Base-by-base conservation (phyloP, 73 alveolate genomes). In the Symbiodinium natans region DNA sequence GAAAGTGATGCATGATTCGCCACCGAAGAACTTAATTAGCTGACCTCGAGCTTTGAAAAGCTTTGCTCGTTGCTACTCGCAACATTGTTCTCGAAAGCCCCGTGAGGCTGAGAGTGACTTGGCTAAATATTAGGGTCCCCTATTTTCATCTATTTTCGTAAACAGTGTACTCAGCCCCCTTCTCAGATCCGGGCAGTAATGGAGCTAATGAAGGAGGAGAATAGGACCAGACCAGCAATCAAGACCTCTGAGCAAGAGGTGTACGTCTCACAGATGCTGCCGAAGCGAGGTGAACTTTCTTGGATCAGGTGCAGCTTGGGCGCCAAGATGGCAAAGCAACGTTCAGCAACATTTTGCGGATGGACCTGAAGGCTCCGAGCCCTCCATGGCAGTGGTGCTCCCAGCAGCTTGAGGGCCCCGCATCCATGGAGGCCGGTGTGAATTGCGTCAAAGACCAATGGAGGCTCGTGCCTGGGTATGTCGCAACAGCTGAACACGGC, bases 171-270 rank as follows among this genome's bases (percentile, higher is more conserved):
- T 71, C 15, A 23, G 83, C 10, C 31, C 17, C 83, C 40, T 31
- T 31, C 82, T 7, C 82, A 56, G 75, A 27, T 56, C 2, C 17
- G 52, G 80, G 36, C 94, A 0, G 95, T 89, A 71, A 89, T 89
- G 54, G 95, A 89, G 74, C 95, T 89, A 75, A 89, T 89, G 95
- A 89, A 89, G 23, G 95, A 89, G 3, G 95, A 89, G 86, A 89
- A 89, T 27, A 89, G 86, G 34, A 89, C 95, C 95, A 89, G 25
- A 41, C 95, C 95, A 1, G 95, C 95, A 41, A 89, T 89, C 95
- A 89, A 41, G 39, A 89, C 95, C 95, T 87, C 19, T 25, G 75
- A 56, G 75, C 31, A 15, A 25, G 19, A 56, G 75, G 6, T 7
- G 75, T 6, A 1, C 34, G 33, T 56, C 31, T 25, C n/a, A n/a